Base-by-base conservation (phyloP, 768 basidiomycete species). In the Candolleomyces eurysporus region DNA sequence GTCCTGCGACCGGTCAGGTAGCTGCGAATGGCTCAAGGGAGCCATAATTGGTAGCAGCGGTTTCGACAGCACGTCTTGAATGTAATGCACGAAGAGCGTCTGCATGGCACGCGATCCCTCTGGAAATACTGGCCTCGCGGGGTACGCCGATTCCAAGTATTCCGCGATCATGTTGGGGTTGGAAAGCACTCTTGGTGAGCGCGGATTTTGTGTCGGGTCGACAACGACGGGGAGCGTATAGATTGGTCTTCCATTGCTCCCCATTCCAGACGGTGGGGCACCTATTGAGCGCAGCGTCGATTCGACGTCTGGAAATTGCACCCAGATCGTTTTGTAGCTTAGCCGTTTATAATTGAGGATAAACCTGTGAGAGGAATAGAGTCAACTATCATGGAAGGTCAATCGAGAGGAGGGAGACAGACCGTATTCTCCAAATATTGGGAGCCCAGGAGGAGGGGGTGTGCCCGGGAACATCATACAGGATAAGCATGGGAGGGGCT, bases 311-410 rank as follows among this genome's bases (percentile, higher is more conserved):
- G 85, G 79, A 61, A 89, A 83, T 39, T 91, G 86, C 19, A 92
- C 76, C 87, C 87, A 91, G 26, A 80, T 74, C 0, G 90, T 92
- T 46, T 80, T 81, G 68, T 91, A 89, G 0, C 79, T 83, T 7
- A 92, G 79, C 4, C 86, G 81, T 68, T 92, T 91, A 68, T 83
- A 91, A 68, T 92, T 92, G n/a, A 92, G 76, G 48, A 90, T 84
- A 55, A 90, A 83, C 51, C 89, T 90, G 58, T 39, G 57, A 36
- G 19, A 56, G 19, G 30, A 45, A 46, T 48, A 59, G 22, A 40
- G 51, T 63, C 26, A 60, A 59, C 30, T 45, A 36, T 16, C 64
- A 22, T 48, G 48, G 16, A 40, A 36, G 32, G 48, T 22, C 42
- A 13, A 32, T 11, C 16, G 11, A 17, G 16, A 9, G 63, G 32